These are phyloP conservation scores for Aspergillus costaricaensis DNA, from an alignment of 2,329 filamentous ascomycete species.

Conservation along the genomic window DNA sequence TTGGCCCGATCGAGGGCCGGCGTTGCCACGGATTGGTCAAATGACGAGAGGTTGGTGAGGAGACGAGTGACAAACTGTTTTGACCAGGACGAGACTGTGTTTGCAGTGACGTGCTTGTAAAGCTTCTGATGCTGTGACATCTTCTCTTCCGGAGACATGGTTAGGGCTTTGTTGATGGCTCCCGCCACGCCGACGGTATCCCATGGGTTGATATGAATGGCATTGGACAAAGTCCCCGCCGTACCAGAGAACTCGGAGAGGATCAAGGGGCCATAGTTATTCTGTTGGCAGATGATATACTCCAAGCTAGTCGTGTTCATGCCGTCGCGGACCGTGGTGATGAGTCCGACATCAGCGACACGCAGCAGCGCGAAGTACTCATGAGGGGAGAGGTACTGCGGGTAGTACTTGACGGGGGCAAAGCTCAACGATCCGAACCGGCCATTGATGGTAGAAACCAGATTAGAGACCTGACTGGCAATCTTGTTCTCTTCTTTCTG, in stretches of 20 bases:
- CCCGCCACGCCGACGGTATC: constrained; percentile 81
- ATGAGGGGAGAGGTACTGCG: constrained; percentile 83
- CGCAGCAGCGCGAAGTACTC: constrained; percentile 95
- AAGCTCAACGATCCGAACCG: constrained; percentile 84
- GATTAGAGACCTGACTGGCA: constrained; percentile 83
- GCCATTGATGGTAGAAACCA: constrained; percentile 90
- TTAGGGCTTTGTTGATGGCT: constrained; percentile 78
- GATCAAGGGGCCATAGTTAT: constrained; percentile 83
- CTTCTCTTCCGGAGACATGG: constrained; percentile 69
- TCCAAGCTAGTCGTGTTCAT: constrained; percentile 98
- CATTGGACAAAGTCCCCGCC: constrained; percentile 78
- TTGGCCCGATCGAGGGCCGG: constrained; percentile 76
- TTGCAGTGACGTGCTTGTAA: constrained; percentile 79
- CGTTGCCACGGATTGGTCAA: constrained; percentile 73
- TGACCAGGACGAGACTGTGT: constrained; percentile 86
- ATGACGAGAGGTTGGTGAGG: constrained; percentile 75
- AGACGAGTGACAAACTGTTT: constrained; percentile 76
- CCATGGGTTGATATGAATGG: constrained; percentile 97
- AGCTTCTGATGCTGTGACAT: constrained; percentile 70
- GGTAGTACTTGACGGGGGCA: constrained; percentile 90
- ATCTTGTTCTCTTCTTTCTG: constrained; percentile 80
- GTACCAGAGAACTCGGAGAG: constrained; percentile 97
- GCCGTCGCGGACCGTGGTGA: constrained; percentile 92
- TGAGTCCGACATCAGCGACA: constrained; percentile 85
- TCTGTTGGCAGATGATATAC: constrained; percentile 89